phyloP scores from a whole-genome alignment of 495 filamentous ascomycete species.

The Schizothecium vesticola region DNA sequence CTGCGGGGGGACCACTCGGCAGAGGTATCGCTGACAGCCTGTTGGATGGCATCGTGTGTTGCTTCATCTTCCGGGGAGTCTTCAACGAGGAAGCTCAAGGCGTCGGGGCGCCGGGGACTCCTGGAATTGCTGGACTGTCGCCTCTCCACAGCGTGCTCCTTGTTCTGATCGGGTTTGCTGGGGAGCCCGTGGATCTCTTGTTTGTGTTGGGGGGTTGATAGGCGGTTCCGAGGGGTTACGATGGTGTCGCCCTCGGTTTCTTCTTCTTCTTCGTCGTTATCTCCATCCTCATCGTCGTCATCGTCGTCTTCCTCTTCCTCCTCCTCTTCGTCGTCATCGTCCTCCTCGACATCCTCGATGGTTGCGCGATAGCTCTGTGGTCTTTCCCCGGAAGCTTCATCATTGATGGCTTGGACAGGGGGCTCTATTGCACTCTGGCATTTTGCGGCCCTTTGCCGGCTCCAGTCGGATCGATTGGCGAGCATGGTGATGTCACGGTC shows the following conservation, averaged over 20 bases:
- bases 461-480: neutral
- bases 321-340: neutral
- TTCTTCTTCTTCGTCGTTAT: neutral
- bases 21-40: conserved; percentile 25
- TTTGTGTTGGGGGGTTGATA: neutral
- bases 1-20: conserved; percentile 27
- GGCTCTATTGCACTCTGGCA: neutral
- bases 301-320: neutral
- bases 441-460: neutral
- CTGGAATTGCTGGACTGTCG: neutral
- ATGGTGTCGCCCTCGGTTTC: neutral
- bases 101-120: conserved; percentile 17
- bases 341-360: neutral
- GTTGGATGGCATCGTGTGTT: conserved; percentile 28
- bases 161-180: neutral
- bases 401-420: neutral
- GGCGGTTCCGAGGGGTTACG: neutral
- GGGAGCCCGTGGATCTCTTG: neutral
- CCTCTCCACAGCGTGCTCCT: neutral
- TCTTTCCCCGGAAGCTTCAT: neutral
- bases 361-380: neutral
- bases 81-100: conserved; percentile 30
- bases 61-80: conserved; percentile 24
- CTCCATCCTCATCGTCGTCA: neutral
- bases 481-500: neutral